Percentiles rank a stretch among this genome's conserved stretches.
These are phyloP conservation scores for Fusarium mexicanum DNA, from an alignment of 2,329 filamentous ascomycete species.

Conservation along the genomic window DNA sequence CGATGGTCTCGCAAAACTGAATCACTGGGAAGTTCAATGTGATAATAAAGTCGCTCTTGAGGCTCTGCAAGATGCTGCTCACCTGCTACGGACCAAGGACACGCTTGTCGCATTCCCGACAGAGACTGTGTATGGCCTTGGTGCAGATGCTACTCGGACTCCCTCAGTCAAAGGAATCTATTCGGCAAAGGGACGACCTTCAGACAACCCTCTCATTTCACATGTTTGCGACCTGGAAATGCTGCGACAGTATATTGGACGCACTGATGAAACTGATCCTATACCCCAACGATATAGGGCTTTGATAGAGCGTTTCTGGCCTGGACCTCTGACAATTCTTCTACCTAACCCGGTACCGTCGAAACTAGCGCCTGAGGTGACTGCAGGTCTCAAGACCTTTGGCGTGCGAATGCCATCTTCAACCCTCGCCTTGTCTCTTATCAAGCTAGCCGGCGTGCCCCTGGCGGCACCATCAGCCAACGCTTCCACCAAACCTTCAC, in stretches of 20 bases:
- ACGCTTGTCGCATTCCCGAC: slow-evolving; percentile 94
- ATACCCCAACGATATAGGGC: slow-evolving; percentile 81
- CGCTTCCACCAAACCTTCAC: slow-evolving; percentile 90
- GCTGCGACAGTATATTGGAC: slow-evolving; percentile 70
- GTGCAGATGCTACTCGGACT: slow-evolving; percentile 92
- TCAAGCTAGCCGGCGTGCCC: slow-evolving; percentile 79
- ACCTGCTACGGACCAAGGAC: slow-evolving; percentile 70
- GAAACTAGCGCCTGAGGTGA: slow-evolving; percentile 87
- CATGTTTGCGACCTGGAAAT: slow-evolving; percentile 86
- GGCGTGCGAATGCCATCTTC: slow-evolving; percentile 90
- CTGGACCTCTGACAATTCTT: slow-evolving; percentile 90
- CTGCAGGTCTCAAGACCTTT: slow-evolving; percentile 84
- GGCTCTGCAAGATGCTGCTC: slow-evolving; percentile 70
- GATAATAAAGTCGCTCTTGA: slow-evolving; percentile 46
- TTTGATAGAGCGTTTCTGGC: slow-evolving; percentile 88
- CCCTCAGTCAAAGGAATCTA: slow-evolving; percentile 91
- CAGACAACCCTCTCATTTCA: slow-evolving; percentile 95
- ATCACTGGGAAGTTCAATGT: slow-evolving; percentile 54
- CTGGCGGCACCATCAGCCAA: slow-evolving; percentile 95
- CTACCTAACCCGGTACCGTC: slow-evolving; percentile 78
- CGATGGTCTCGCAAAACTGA: slow-evolving; percentile 47
- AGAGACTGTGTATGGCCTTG: slow-evolving; percentile 96
- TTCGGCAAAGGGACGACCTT: slow-evolving; percentile 85
- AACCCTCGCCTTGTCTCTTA: slow-evolving; percentile 86
- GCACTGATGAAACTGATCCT: slow-evolving; percentile 41